phyloP scores from a whole-genome alignment of 129 eudicot species.

The Flaveria linearis region DNA sequence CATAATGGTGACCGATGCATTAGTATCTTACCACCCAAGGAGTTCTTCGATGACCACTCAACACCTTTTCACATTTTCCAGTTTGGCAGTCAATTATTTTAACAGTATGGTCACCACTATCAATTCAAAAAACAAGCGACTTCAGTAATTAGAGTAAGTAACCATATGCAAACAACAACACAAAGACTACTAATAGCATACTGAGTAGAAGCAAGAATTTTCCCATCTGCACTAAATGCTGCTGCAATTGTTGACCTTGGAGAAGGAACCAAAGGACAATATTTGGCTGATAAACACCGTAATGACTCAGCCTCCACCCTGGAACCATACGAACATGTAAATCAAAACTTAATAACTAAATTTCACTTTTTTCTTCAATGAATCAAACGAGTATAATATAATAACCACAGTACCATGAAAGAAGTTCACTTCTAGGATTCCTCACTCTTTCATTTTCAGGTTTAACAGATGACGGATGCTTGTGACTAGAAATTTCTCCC shows the following conservation, averaged over 20 bases:
- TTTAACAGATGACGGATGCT: constrained; percentile 36
- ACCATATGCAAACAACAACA: constrained; percentile 41
- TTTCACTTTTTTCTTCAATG: constrained; percentile 11
- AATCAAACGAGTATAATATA: not conserved
- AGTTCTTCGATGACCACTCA: constrained; percentile 96
- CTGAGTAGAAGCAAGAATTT: constrained; percentile 97
- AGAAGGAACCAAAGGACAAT: constrained; percentile 87
- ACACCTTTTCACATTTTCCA: constrained; percentile 88
- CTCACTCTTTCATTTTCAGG: constrained; percentile 50
- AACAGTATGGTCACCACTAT: constrained; percentile 97
- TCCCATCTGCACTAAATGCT: constrained; percentile 95
- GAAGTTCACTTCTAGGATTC: constrained; percentile 61
- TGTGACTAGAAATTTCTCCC: constrained; percentile 49
- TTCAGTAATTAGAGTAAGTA: constrained; percentile 45
- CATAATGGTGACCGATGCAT: constrained; percentile 4
- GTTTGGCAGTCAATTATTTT: constrained; percentile 87
- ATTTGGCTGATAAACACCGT: constrained; percentile 71
- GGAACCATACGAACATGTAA: constrained; percentile 24
- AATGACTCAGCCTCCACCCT: constrained; percentile 91
- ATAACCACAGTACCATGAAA: constrained; percentile 51
- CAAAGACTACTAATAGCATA: constrained; percentile 32
- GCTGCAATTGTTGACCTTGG: constrained; percentile 99
- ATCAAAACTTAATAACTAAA: not conserved
- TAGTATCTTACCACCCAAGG: constrained; percentile 94
- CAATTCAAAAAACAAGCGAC: constrained; percentile 15